These are phyloP conservation scores for Lachnellula cervina DNA, from an alignment of 2,329 filamentous ascomycete genomes.

Conservation along the genomic window DNA sequence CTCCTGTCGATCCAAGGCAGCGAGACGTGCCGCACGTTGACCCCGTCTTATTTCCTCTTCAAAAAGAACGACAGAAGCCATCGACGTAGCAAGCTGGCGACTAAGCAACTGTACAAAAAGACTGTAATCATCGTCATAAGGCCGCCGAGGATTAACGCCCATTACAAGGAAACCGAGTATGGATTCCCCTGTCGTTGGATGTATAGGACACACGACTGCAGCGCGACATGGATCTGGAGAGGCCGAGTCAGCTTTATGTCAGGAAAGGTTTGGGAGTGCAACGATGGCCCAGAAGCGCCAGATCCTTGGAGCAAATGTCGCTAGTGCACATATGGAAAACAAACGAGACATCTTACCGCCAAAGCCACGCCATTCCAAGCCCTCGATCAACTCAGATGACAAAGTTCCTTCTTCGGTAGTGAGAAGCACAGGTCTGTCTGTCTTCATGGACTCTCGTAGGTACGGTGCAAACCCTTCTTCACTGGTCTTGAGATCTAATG, in stretches of 20 bases:
- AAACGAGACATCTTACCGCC: conserved; percentile 36
- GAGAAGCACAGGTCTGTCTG: conserved; percentile 61
- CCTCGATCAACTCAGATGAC: conserved; percentile 58
- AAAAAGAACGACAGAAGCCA: conserved; percentile 77
- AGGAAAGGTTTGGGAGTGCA: too few species aligned
- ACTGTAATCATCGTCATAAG: conserved; percentile 75
- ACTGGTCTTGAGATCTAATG: conserved; percentile 65
- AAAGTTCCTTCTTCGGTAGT: conserved; percentile 63
- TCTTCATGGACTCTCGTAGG: conserved; percentile 71
- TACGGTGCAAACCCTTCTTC: conserved; percentile 71
- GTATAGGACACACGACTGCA: conserved; percentile 72
- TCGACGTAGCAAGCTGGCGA: conserved; percentile 70
- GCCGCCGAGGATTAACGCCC: conserved; percentile 71
- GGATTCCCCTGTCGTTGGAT: conserved; percentile 66
- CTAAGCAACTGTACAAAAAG: conserved; percentile 72
- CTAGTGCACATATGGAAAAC: too few species aligned
- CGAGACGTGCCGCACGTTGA: conserved; percentile 67
- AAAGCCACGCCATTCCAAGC: conserved; percentile 65
- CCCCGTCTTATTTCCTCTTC: conserved; percentile 77
- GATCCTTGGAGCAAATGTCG: too few species aligned
- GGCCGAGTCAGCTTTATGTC: too few species aligned
- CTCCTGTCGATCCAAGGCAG: conserved; percentile 71
- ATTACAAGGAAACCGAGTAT: conserved; percentile 75
- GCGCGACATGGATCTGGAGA: conserved; percentile 53
- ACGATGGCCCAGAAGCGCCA: too few species aligned